Evolutionary conservation across 1,284 basidiomycete species (phyloP).

Genomic region (Sphagnurus paluster): DNA sequence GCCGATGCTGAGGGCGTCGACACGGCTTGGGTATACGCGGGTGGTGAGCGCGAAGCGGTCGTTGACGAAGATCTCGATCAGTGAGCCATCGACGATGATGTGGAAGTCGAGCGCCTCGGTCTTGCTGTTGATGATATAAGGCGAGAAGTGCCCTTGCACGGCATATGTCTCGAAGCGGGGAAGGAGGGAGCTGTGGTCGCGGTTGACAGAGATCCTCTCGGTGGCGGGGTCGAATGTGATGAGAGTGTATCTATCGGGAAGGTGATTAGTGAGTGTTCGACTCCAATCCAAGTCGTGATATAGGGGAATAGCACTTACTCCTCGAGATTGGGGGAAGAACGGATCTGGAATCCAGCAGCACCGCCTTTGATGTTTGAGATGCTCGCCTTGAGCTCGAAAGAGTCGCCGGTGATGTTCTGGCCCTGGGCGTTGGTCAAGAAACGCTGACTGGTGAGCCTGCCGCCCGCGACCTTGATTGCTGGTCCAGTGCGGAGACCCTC

Average conservation of each 20-base stretch:
- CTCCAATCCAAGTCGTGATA: no score
- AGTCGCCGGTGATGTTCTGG: not conserved
- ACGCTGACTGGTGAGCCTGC: not conserved
- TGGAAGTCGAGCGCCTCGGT: conserved; percentile 3
- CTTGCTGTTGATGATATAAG: not conserved
- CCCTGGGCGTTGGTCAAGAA: not conserved
- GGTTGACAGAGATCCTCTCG: conserved; percentile 1
- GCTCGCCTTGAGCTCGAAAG: conserved; percentile 2
- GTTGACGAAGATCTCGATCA: conserved; percentile 6
- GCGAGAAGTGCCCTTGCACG: not conserved
- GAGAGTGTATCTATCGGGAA: not conserved
- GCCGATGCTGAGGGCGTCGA: conserved; percentile 1
- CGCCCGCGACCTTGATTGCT: not conserved
- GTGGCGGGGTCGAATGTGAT: not conserved
- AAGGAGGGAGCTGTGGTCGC: conserved; percentile 2
- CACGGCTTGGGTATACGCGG: conserved; percentile 5
- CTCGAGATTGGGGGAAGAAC: conserved; percentile 3
- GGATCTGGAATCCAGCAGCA: conserved; percentile 3
- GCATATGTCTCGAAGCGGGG: not conserved
- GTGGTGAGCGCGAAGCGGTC: conserved; percentile 5
- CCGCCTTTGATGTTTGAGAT: conserved; percentile 3
- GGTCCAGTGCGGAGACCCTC: not conserved
- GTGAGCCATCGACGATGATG: conserved; percentile 3
- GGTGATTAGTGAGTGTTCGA: not conserved
- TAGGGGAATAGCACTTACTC: not conserved